phyloP scores from a whole-genome alignment of 208 protist species.

The Leishmania tarentolae region DNA sequence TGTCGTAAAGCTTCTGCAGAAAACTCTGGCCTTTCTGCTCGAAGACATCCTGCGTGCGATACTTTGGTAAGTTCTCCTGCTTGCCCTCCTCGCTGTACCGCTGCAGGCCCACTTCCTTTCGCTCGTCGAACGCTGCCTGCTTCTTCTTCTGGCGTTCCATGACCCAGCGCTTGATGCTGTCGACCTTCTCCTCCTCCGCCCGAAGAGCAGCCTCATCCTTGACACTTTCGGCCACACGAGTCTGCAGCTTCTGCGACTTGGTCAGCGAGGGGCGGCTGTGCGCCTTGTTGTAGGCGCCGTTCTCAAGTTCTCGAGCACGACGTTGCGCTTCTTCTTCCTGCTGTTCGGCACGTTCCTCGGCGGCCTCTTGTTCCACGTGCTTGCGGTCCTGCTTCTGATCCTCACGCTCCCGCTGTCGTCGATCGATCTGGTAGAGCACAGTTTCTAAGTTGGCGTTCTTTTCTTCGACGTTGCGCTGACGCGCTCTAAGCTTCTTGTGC shows the following conservation, averaged over 20 bases:
- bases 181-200: conserved; percentile 44
- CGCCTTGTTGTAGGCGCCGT: conserved; percentile 54
- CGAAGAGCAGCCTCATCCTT: conserved; percentile 34
- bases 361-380: conserved; percentile 47
- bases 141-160: conserved; percentile 39
- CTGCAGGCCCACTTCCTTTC: conserved; percentile 42
- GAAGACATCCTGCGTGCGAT: conserved; percentile 79
- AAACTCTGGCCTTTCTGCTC: conserved; percentile 60
- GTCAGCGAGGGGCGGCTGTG: conserved; percentile 34
- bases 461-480: conserved; percentile 65
- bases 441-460: conserved; percentile 76
- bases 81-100: conserved; percentile 31
- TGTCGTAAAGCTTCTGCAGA: conserved; percentile 39
- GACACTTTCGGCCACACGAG: conserved; percentile 37
- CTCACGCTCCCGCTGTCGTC: conserved; percentile 45
- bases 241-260: conserved; percentile 52
- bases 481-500: conserved; percentile 42
- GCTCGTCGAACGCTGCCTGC: conserved; percentile 52
- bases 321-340: conserved; percentile 36
- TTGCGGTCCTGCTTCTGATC: conserved; percentile 36
- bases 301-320: conserved; percentile 33
- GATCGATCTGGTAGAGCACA: conserved; percentile 66
- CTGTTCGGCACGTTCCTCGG: conserved; percentile 67
- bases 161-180: conserved; percentile 38
- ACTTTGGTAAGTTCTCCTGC: conserved; percentile 32